Evolutionary conservation across 139 green algal species (phyloP), one percentile per base, ranked within the genome.

Genomic region (Trebouxia sp.): DNA sequence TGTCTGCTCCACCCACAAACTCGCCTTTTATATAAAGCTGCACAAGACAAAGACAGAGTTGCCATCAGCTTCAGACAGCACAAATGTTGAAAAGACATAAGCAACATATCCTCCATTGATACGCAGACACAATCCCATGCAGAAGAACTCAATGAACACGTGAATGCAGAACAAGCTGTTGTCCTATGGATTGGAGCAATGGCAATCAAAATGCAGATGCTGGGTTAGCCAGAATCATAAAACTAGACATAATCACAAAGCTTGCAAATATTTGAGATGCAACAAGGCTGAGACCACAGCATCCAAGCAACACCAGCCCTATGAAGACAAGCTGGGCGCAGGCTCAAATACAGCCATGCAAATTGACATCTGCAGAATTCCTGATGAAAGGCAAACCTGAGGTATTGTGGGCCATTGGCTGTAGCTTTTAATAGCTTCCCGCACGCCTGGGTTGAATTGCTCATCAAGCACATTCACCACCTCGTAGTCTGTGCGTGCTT

Each of bases 361-460:
- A n/a, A 50, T 32, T 50, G 66, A 26, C 28, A 28, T 37, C n/a
- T n/a, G n/a, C n/a, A n/a, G n/a, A n/a, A n/a, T n/a, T n/a, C n/a
- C n/a, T n/a, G n/a, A n/a, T n/a, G n/a, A n/a, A 80, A 22, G n/a
- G 74, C 38, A 0, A 32, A 92, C 88, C 89, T 97, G 93, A 0
- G 96, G 96, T 72, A 99, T 97, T 32, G 96, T 99, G 28, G 96
- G 96, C 96, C 96, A 99, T 75, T 96, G 88, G 51, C 83, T 93
- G 88, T 96, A 98, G 4, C 82, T 75, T 85, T 99, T 99, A 86
- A 99, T 94, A 26, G 92, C 92, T 20, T 98, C 93, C 41, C 96
- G 82, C 79, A 99, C 83, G 11, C 93, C 91, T 5, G 92, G 93
- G 88, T 96, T 96, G 85, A 92, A 89, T 47, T 94, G 87, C 37